These are phyloP conservation scores for Escovopsis sp. DNA, from an alignment of 2,329 filamentous ascomycete species.

Conservation along the genomic window DNA sequence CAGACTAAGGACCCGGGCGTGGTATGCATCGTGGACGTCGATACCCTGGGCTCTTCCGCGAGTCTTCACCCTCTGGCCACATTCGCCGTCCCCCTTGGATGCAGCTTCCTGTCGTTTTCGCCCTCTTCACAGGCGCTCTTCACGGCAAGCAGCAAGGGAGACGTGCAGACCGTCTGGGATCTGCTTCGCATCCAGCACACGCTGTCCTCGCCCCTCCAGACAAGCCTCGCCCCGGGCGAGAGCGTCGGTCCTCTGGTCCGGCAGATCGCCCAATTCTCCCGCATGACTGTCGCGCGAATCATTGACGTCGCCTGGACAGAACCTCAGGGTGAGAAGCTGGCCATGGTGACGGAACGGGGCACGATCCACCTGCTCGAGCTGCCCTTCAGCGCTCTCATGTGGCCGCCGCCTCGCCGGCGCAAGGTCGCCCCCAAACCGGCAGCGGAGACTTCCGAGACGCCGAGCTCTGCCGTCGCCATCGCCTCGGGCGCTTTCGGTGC, in stretches of 20 bases:
- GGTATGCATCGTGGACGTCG: conserved; percentile 60
- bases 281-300: conserved; percentile 82
- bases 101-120: conserved; percentile 68
- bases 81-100: conserved; percentile 57
- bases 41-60: conserved; percentile 37
- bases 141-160: conserved; percentile 71
- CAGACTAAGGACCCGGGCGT: conserved; percentile 53
- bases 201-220: conserved; percentile 45
- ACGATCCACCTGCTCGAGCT: conserved; percentile 88
- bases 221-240: conserved; percentile 27
- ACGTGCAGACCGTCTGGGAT: conserved; percentile 72
- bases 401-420: conserved; percentile 59
- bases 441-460: conserved; percentile 32
- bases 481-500: conserved; percentile 58
- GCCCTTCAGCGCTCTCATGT: conserved; percentile 66
- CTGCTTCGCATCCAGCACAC: conserved; percentile 51
- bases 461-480: conserved; percentile 46
- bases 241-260: conserved; percentile 48
- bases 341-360: conserved; percentile 86
- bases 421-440: conserved; percentile 28
- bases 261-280: conserved; percentile 75
- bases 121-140: conserved; percentile 60
- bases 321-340: conserved; percentile 67
- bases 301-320: conserved; percentile 81
- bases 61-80: conserved; percentile 52